Conservation (phyloP, 2,329 filamentous ascomycete species). For the Claviceps spartinae region DNA sequence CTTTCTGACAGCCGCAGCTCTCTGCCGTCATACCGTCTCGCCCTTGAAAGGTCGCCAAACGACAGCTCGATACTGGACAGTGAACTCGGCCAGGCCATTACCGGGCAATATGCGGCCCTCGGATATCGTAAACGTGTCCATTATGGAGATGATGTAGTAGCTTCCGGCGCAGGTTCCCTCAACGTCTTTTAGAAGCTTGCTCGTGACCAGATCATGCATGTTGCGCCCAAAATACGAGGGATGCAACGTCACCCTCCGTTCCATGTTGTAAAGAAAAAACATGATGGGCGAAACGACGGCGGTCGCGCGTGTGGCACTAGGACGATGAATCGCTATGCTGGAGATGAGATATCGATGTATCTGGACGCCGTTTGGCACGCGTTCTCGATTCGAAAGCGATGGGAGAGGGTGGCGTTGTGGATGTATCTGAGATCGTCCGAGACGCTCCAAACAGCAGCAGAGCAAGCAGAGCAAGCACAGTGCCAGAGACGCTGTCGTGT, state of each 20-base stretch:
- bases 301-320: not conserved
- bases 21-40: slow-evolving; percentile 61
- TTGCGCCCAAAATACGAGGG: slow-evolving; percentile 94
- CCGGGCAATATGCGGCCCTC: slow-evolving; percentile 86
- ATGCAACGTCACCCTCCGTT: slow-evolving; percentile 87
- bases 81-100: slow-evolving; percentile 86
- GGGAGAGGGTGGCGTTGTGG: not conserved
- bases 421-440: not conserved
- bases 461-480: too few relatives aligned
- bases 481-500: too few relatives aligned
- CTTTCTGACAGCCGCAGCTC: slow-evolving; percentile 6
- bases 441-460: too few relatives aligned
- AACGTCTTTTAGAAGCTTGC: slow-evolving; percentile 80
- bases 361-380: not conserved
- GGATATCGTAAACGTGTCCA: slow-evolving; percentile 91
- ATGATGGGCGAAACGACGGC: slow-evolving; percentile 35
- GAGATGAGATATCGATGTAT: not conserved
- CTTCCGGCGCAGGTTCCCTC: slow-evolving; percentile 91
- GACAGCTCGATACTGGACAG: slow-evolving; percentile 85
- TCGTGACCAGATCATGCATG: slow-evolving; percentile 82
- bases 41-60: slow-evolving; percentile 97
- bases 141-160: slow-evolving; percentile 96
- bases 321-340: not conserved
- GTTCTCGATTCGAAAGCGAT: not conserved
- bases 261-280: slow-evolving; percentile 98